These are phyloP conservation scores for Pseudonectria buxi DNA, from an alignment of 2,329 filamentous ascomycete species.

Conservation along the genomic window DNA sequence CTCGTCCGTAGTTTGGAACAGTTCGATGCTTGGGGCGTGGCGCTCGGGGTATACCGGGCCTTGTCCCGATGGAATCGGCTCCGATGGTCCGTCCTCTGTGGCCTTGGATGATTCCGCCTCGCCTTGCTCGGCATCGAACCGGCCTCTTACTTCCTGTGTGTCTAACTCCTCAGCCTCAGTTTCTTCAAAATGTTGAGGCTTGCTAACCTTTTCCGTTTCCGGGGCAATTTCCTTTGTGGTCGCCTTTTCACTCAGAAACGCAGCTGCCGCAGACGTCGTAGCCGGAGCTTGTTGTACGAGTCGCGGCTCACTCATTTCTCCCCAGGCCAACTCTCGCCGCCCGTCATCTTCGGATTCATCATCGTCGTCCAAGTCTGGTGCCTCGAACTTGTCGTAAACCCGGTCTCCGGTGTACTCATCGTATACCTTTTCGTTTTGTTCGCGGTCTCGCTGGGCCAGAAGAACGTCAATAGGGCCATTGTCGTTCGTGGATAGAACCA, in stretches of 20 bases:
- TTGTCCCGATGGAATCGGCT: conserved; percentile 25
- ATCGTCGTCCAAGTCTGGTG: conserved; percentile 56
- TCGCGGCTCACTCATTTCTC: conserved; percentile 61
- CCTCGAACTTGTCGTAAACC: conserved; percentile 72
- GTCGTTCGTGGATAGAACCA: conserved; percentile 51
- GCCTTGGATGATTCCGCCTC: conserved; percentile 10
- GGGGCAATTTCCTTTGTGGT: conserved; percentile 5
- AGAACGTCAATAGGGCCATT: conserved; percentile 49
- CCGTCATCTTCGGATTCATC: conserved; percentile 55
- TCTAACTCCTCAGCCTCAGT: conserved; percentile 21
- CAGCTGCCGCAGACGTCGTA: conserved; percentile 14
- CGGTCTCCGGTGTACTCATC: conserved; percentile 64
- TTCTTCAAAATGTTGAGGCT: conserved; percentile 12
- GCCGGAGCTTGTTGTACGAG: conserved; percentile 42
- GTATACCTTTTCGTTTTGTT: conserved; percentile 50
- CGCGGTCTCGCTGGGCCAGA: conserved; percentile 63
- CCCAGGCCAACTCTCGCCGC: conserved; percentile 50
- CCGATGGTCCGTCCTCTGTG: conserved; percentile 14
- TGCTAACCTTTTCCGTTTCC: conserved; percentile 21
- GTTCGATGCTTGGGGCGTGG: conserved; percentile 15
- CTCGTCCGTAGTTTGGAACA: conserved; percentile 15
- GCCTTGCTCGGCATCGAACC: conserved; percentile 16
- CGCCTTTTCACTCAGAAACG: conserved; percentile 13
- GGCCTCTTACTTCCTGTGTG: conserved; percentile 24
- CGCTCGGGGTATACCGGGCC: conserved; percentile 15